Conservation (phyloP, 78 protist genomes). For the Bodo saltans region DNA sequence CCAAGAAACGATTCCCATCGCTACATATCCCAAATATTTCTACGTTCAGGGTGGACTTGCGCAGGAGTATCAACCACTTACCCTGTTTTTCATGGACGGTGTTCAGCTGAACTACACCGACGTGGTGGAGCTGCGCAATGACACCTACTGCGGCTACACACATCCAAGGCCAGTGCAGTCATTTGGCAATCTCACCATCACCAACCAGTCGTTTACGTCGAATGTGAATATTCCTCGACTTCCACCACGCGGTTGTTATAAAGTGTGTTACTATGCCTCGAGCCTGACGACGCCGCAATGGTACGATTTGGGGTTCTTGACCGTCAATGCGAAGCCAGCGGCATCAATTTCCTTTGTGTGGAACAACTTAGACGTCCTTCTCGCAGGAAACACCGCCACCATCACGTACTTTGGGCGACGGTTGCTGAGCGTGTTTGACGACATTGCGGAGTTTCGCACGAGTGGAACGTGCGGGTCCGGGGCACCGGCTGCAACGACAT, state of each 20-base stretch:
- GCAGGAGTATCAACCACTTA: neutral
- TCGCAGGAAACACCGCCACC: neutral
- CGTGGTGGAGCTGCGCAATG: constrained; percentile 5
- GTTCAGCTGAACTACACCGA: neutral
- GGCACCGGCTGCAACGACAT: neutral
- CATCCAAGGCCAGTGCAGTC: too few relatives aligned
- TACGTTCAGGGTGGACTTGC: neutral
- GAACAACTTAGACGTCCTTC: neutral
- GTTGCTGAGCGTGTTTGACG: neutral
- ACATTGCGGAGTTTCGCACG: neutral
- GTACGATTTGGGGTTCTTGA: constrained; percentile 14
- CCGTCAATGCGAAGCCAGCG: neutral
- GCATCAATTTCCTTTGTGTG: neutral
- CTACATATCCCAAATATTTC: neutral
- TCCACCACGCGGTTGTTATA: neutral
- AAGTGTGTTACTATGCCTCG: constrained; percentile 9
- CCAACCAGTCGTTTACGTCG: neutral
- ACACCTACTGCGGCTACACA: constrained; percentile 10
- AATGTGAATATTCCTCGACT: neutral
- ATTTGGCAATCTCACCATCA: neutral
- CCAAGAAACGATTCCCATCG: neutral
- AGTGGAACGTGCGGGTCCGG: neutral
- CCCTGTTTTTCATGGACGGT: constrained; percentile 11
- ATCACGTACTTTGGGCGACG: neutral
- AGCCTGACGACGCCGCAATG: constrained; percentile 13